These are phyloP conservation scores for Babesia ovata DNA, from an alignment of 169 alveolate genomes.

Conservation along the genomic window DNA sequence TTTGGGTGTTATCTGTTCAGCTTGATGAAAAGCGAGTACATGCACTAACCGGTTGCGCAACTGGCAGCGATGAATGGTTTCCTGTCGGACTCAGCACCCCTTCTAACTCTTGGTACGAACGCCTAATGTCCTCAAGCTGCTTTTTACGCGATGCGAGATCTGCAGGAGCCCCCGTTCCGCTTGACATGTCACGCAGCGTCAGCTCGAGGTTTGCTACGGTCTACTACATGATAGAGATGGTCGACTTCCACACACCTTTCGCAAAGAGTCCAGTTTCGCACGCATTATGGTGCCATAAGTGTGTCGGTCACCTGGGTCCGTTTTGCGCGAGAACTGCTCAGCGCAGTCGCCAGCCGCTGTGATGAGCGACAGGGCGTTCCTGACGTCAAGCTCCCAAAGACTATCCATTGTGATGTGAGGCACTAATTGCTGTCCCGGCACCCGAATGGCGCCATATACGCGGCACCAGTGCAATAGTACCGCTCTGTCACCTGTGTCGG, in stretches of 20 bases:
- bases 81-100: conserved; percentile 6
- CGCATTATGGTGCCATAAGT: conserved; percentile 50
- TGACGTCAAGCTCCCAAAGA: conserved; percentile 65
- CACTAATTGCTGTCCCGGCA: background rate
- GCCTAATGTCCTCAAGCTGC: conserved; percentile 40
- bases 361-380: conserved; percentile 39
- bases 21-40: background rate
- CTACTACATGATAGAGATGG: conserved; percentile 2
- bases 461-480: too few relatives aligned
- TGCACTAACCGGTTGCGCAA: background rate
- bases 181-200: conserved; percentile 43
- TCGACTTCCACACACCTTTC: conserved; percentile 19
- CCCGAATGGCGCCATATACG: background rate
- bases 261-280: conserved; percentile 57
- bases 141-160: background rate
- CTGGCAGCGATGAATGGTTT: background rate
- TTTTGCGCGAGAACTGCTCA: conserved; percentile 24
- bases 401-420: conserved; percentile 35
- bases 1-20: background rate
- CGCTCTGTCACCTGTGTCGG: too few relatives aligned
- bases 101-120: conserved; percentile 44
- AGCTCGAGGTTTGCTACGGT: conserved; percentile 55
- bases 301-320: conserved; percentile 23
- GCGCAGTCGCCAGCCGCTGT: conserved; percentile 35
- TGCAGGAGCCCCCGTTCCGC: background rate